Percentiles rank a stretch among this genome's conserved stretches.
These are phyloP conservation scores for Torrubiellomyces zombiae DNA, from an alignment of 2,329 filamentous ascomycete species.

Conservation along the genomic window DNA sequence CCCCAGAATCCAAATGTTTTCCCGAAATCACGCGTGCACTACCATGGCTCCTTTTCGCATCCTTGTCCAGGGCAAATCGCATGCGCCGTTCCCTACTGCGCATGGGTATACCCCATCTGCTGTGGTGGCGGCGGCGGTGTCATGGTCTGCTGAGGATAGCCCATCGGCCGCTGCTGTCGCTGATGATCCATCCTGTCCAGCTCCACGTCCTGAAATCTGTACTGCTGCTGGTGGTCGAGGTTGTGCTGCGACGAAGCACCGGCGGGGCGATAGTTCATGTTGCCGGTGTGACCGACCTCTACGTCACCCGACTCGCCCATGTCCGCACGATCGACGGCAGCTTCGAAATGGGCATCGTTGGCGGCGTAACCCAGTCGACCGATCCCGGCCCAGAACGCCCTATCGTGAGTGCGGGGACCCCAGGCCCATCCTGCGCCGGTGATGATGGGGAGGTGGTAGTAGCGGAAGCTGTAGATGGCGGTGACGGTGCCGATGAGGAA, in stretches of 20 bases:
- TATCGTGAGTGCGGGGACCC: conserved; percentile 56
- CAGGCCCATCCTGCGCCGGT: conserved; percentile 76
- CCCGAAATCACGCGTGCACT: too few species aligned
- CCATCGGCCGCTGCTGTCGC: background rate
- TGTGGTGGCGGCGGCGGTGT: too few species aligned
- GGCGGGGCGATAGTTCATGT: conserved; percentile 6
- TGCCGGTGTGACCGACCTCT: conserved; percentile 5
- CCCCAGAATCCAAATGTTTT: too few species aligned
- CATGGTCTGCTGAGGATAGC: conserved; percentile 1
- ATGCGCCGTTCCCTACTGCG: too few species aligned
- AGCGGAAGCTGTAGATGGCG: conserved; percentile 62
- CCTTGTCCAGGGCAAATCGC: too few species aligned
- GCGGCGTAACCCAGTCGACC: conserved; percentile 41
- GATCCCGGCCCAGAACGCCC: conserved; percentile 66
- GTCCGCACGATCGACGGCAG: conserved; percentile 8
- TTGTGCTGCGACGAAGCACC: too few species aligned
- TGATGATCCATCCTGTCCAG: conserved; percentile 8
- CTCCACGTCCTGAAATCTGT: conserved; percentile 16
- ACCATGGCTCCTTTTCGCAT: too few species aligned
- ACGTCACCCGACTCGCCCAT: conserved; percentile 12
- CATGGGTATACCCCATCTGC: too few species aligned
- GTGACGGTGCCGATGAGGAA: conserved; percentile 57
- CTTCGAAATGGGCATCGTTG: conserved; percentile 14
- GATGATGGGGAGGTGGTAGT: conserved; percentile 66
- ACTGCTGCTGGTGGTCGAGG: too few species aligned